These are phyloP conservation scores for Populus hybrid DNA, from an alignment of 441 rosid species.

Conservation along the genomic window DNA sequence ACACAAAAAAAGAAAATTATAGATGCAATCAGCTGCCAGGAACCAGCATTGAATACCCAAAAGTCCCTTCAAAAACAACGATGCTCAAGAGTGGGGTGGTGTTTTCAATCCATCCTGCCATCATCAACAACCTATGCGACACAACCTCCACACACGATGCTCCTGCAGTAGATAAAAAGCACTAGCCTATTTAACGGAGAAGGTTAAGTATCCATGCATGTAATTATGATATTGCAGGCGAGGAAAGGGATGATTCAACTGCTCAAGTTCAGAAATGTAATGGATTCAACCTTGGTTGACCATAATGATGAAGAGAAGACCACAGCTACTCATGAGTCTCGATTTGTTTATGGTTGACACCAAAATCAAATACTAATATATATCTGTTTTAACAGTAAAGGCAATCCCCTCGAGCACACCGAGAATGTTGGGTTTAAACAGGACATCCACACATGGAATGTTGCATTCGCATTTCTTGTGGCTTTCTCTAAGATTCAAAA, in stretches of 20 bases:
- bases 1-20: conserved; percentile 11
- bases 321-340: not conserved
- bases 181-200: not conserved
- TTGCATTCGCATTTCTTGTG: too few species aligned
- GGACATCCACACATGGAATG: too few species aligned
- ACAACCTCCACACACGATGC: conserved; percentile 86
- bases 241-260: not conserved
- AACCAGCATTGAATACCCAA: conserved; percentile 13
- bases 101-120: not conserved
- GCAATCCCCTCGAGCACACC: too few species aligned
- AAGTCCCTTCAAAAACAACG: conserved; percentile 10
- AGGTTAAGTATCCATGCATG: not conserved
- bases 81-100: conserved; percentile 9
- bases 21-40: conserved; percentile 7
- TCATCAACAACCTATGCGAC: conserved; percentile 42
- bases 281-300: not conserved
- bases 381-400: too few species aligned
- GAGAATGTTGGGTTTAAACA: too few species aligned
- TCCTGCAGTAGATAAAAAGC: conserved; percentile 41
- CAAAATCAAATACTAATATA: too few species aligned
- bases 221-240: not conserved
- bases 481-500: too few species aligned
- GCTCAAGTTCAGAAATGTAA: not conserved
- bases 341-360: too few species aligned
- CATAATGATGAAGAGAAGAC: not conserved